Percentiles rank a stretch among this genome's conserved stretches.
These are phyloP conservation scores for Fagopyrum homotropicum DNA, from an alignment of 148 eudicot genomes.

Conservation along the genomic window DNA sequence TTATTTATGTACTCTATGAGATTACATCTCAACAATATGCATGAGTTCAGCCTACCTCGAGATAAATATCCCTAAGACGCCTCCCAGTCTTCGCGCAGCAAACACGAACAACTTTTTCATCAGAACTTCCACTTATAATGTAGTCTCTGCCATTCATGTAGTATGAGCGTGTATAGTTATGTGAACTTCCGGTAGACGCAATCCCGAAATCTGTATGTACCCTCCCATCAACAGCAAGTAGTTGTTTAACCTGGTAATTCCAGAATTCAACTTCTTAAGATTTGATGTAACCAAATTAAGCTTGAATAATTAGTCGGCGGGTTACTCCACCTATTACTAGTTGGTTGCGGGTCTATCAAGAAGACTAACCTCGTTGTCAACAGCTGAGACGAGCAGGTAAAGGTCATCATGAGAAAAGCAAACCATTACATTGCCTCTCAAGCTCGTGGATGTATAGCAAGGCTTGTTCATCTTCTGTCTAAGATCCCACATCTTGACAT, in stretches of 20 bases:
- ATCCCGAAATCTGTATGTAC: conserved; percentile 69
- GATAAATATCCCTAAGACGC: conserved; percentile 67
- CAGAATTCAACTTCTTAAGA: no score
- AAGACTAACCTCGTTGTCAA: conserved; percentile 80
- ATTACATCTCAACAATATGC: no score
- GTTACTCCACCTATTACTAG: no score
- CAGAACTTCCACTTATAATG: conserved; percentile 84
- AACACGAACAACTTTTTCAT: conserved; percentile 80
- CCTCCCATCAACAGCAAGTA: conserved; percentile 89
- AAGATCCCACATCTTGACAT: conserved; percentile 95
- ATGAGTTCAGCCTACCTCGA: conserved; percentile 39
- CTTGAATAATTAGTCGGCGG: no score
- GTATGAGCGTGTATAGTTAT: conserved; percentile 91
- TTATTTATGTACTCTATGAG: no score
- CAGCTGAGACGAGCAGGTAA: conserved; percentile 85
- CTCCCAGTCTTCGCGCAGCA: conserved; percentile 95
- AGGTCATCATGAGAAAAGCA: conserved; percentile 93
- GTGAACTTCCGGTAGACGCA: conserved; percentile 75
- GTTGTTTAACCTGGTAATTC: conserved; percentile 73
- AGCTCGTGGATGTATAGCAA: conserved; percentile 78
- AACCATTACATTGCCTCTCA: conserved; percentile 95
- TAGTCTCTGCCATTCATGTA: conserved; percentile 89
- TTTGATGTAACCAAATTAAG: no score
- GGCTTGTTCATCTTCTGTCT: conserved; percentile 60
- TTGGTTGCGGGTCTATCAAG: not conserved